Evolutionary conservation across 2,329 filamentous ascomycete genomes (phyloP), one percentile per base, ranked within the genome.

Genomic region (Ploettnerulaceae sp.): DNA sequence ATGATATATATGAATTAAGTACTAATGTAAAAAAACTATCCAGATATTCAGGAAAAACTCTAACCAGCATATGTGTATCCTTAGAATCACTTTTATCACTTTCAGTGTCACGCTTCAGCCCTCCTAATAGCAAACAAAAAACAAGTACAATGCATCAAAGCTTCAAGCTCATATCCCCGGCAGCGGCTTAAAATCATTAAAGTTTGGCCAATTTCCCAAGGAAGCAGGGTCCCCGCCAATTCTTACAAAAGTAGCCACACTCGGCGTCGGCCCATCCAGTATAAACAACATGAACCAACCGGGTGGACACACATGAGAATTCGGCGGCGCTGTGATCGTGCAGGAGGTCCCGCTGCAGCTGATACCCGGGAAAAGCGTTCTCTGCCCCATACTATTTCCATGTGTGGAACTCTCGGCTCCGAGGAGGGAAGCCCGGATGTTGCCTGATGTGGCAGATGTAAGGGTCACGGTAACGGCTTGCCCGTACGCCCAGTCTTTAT

Each of bases 281-380:
- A 83, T 72, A 57, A 76, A 84, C 65, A 83, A 68, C 63, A 80
- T 75, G 57, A 77, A 82, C 79, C 79, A 84, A 2, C 77, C 78
- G 0, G 79, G 76, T 3, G 80, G 79, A n/a, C 70, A 71, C 45
- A 79, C 65, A 56, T 81, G 70, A 7, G 70, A 69, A 37, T 70
- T 68, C 0, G 78, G 77, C 4, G 80, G 79, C 1, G 79, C 72
- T 0, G 69, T 75, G 18, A 83, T 73, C 0, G 70, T 76, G 59
- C 80, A 83, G 1, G 65, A 66, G 5, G 22, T 45, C 4, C 55
- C 55, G 5, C 25, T 39, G 29, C 55, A 57, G 7, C 35, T 26
- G 17, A 82, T 63, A 0, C 65, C 68, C 0, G 80, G 81, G 67
- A 84, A 80, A 39, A 84, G 62, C 0, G 79, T 84, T 15, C 82